Evolutionary conservation across 2,329 filamentous ascomycete genomes (phyloP), one percentile per base, ranked within the genome.

Genomic region (Penicillium sp.): DNA sequence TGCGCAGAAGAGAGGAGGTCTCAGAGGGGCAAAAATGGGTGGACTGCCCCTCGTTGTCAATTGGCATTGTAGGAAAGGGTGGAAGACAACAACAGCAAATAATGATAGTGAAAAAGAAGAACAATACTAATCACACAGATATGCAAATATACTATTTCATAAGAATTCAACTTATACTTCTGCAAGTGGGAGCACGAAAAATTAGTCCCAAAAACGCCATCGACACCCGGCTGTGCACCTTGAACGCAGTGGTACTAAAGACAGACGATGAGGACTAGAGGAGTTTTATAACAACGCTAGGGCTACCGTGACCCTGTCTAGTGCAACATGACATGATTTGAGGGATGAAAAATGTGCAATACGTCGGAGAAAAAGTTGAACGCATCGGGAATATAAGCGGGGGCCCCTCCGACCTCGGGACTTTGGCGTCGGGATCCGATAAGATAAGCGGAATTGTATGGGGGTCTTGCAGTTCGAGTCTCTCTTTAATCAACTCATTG

Each of bases 1-100:
- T 39, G n/a, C 6, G 36, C 23, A 53, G 23, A 13, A 65, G 60
- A 32, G 61, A 60, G 54, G 62, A 61, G 32, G 48, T 51, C 50
- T 65, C 63, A 1, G 58, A 61, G 19, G 50, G 32, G n/a, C 34
- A 14, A 27, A 16, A 16, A 47, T 11, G 40, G 46, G 34, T 18
- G 27, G 42, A 36, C 30, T 43, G 32, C 34, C 36, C 23, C 27
- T 43, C 10, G 7, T 26, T n/a, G 19, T 34, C 30, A 16, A 8
- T 27, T 10, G 39, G 8, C 47, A 50, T 50, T 18, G 10, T 39
- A n/a, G n/a, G 9, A 19, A 9, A 39, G 36, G 2, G 4, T 23
- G 9, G 9, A 7, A 40, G n/a, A 26, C 9, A 36, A 32, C 42
- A 16, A 45, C 41, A 34, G 19, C 30, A 16, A 16, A 30, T 16